These are phyloP conservation scores for Cladobotryum protrusum DNA, from an alignment of 2,329 filamentous ascomycete species.

Conservation along the genomic window DNA sequence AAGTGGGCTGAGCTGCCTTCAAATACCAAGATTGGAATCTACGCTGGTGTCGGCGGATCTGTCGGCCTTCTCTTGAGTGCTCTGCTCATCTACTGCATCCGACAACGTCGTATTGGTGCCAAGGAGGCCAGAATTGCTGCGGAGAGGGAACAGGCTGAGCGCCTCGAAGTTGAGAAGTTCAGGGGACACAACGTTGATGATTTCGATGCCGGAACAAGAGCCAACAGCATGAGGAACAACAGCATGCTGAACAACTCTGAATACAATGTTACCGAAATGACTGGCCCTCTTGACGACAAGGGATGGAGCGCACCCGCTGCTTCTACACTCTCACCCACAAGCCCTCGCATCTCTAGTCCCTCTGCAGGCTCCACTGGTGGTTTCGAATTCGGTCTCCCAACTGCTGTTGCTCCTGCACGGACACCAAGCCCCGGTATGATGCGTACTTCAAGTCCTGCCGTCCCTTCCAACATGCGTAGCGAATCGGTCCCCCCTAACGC, in stretches of 20 bases:
- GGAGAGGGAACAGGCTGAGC: constrained; percentile 40
- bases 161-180: constrained; percentile 45
- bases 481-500: not conserved
- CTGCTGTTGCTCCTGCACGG: not conserved
- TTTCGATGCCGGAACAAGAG: constrained; percentile 16
- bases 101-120: constrained; percentile 47
- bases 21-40: constrained; percentile 47
- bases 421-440: constrained; percentile 1
- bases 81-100: constrained; percentile 48
- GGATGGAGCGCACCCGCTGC: constrained; percentile 11
- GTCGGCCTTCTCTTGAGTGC: constrained; percentile 36
- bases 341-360: constrained; percentile 11
- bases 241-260: constrained; percentile 12
- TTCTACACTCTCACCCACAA: constrained; percentile 5
- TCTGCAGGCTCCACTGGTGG: constrained; percentile 9
- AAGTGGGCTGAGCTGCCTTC: constrained; percentile 49
- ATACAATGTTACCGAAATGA: constrained; percentile 15
- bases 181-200: constrained; percentile 30
- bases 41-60: constrained; percentile 39
- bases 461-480: not conserved
- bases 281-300: constrained; percentile 12
- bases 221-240: constrained; percentile 9
- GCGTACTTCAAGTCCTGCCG: constrained; percentile 6
- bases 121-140: constrained; percentile 44
- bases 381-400: constrained; percentile 15